phyloP scores from a whole-genome alignment of 1,284 basidiomycete genomes.

The Pascua guehoae region DNA sequence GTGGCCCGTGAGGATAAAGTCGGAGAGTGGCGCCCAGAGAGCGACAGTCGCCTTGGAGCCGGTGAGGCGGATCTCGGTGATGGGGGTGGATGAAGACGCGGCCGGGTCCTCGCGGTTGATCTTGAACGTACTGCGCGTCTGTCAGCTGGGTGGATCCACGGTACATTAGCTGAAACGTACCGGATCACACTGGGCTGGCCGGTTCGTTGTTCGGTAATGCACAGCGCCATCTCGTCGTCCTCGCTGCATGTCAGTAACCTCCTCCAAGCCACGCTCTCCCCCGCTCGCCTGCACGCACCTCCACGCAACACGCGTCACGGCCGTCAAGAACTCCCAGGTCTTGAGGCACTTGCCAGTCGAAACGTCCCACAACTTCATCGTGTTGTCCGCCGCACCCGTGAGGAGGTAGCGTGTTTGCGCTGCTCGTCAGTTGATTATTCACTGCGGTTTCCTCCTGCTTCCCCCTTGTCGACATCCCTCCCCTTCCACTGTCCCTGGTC shows the following conservation, averaged over 20 bases:
- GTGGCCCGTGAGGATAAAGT: constrained; percentile 86
- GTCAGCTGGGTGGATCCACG: not conserved
- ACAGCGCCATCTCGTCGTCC: constrained; percentile 78
- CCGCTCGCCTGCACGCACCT: constrained; percentile 32
- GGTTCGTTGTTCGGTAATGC: constrained; percentile 96
- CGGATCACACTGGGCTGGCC: constrained; percentile 62
- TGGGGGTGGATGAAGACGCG: constrained; percentile 57
- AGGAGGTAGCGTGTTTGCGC: constrained; percentile 81
- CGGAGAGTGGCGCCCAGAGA: constrained; percentile 76
- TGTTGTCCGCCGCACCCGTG: constrained; percentile 83
- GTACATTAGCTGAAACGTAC: constrained; percentile 7
- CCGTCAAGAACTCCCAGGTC: constrained; percentile 96
- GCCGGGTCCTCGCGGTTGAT: constrained; percentile 78
- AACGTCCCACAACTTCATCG: constrained; percentile 87
- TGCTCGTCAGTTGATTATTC: constrained; percentile 44
- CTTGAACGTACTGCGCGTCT: constrained; percentile 65
- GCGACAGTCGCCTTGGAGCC: constrained; percentile 95
- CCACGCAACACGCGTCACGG: constrained; percentile 84
- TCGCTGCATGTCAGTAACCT: constrained; percentile 58
- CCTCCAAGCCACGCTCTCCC: not conserved
- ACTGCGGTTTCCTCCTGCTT: no score
- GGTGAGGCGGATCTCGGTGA: constrained; percentile 76
- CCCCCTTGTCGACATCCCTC: not conserved
- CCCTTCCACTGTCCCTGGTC: no score
- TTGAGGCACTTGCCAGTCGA: constrained; percentile 84